phyloP scores from a whole-genome alignment of 805 yeast species.

The Metschnikowia cubensis region DNA sequence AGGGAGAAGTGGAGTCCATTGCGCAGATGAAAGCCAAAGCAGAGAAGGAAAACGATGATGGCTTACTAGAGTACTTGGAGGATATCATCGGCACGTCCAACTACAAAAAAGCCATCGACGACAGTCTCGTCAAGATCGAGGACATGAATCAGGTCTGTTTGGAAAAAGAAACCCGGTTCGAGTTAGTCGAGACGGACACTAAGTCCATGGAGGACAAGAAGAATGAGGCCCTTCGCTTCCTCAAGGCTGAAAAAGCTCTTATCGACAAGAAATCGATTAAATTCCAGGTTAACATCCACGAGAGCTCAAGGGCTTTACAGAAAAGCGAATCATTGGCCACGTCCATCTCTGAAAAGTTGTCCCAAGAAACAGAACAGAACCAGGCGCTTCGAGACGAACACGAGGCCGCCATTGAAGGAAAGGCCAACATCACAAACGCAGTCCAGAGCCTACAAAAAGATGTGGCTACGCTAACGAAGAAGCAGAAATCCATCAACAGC shows the following conservation, averaged over 20 bases:
- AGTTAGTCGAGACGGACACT: slow-evolving; percentile 75
- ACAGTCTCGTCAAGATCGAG: slow-evolving; percentile 56
- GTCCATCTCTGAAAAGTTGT: slow-evolving; percentile 39
- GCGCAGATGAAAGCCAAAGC: slow-evolving; percentile 99
- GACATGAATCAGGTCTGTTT: slow-evolving; percentile 73
- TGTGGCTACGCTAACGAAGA: slow-evolving; percentile 21
- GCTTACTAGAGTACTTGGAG: slow-evolving; percentile 87
- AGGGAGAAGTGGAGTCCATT: slow-evolving; percentile 97
- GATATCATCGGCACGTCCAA: slow-evolving; percentile 94
- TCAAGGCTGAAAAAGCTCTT: slow-evolving; percentile 61
- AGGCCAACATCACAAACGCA: slow-evolving; percentile 16
- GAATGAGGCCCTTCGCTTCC: slow-evolving; percentile 61
- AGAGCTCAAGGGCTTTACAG: slow-evolving; percentile 38
- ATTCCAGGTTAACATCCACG: slow-evolving; percentile 48
- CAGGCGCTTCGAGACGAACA: slow-evolving; percentile 27
- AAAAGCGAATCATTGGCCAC: slow-evolving; percentile 35
- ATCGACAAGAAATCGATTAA: slow-evolving; percentile 50
- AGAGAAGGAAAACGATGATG: slow-evolving; percentile 87
- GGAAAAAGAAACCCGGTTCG: slow-evolving; percentile 77
- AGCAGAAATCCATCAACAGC: slow-evolving; percentile 35
- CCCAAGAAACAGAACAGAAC: slow-evolving; percentile 42
- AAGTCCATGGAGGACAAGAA: slow-evolving; percentile 61
- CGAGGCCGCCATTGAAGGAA: slow-evolving; percentile 33
- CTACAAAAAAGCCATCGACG: slow-evolving; percentile 75
- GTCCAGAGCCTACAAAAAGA: slow-evolving; percentile 18